Evolutionary conservation across 306 rosid genomes (phyloP).

Genomic region (Carpinus viminea): DNA sequence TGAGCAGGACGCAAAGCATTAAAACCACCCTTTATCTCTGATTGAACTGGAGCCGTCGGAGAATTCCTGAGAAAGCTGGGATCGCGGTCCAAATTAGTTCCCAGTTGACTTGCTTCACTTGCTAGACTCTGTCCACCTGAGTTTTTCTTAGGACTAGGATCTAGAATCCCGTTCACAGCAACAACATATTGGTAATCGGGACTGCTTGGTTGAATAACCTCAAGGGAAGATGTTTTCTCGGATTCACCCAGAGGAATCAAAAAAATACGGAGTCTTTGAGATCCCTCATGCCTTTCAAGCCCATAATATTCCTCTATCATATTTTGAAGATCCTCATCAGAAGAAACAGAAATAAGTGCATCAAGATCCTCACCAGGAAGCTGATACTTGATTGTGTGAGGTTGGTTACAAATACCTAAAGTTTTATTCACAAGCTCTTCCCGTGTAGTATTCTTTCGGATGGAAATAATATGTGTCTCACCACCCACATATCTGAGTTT

Average conservation of each 20-base stretch:
- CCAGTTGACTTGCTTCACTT: slow-evolving; percentile 48
- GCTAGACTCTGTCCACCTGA: slow-evolving; percentile 35
- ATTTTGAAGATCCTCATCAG: slow-evolving; percentile 82
- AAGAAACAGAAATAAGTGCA: slow-evolving; percentile 74
- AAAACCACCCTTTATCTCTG: slow-evolving; percentile 37
- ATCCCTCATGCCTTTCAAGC: slow-evolving; percentile 61
- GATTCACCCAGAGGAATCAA: slow-evolving; percentile 67
- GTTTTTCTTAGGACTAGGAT: slow-evolving; percentile 45
- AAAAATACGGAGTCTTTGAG: slow-evolving; percentile 64
- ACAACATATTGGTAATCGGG: slow-evolving; percentile 76
- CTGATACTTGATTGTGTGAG: slow-evolving; percentile 75
- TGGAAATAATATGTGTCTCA: slow-evolving; percentile 61
- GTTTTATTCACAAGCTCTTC: slow-evolving; percentile 63
- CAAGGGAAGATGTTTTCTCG: slow-evolving; percentile 48
- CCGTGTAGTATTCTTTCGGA: slow-evolving; percentile 54
- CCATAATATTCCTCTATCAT: slow-evolving; percentile 80
- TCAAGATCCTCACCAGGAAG: slow-evolving; percentile 88
- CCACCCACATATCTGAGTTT: slow-evolving; percentile 82
- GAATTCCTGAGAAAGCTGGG: slow-evolving; percentile 16
- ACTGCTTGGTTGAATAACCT: slow-evolving; percentile 45
- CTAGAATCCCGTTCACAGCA: slow-evolving; percentile 68
- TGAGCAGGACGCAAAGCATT: slow-evolving; percentile 45
- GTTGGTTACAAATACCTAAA: slow-evolving; percentile 56
- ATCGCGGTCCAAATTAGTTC: slow-evolving; percentile 28
- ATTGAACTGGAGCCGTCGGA: slow-evolving; percentile 27